Evolutionary conservation across 164 flowering plant genomes (phyloP).

Genomic region (Platanus orientalis): DNA sequence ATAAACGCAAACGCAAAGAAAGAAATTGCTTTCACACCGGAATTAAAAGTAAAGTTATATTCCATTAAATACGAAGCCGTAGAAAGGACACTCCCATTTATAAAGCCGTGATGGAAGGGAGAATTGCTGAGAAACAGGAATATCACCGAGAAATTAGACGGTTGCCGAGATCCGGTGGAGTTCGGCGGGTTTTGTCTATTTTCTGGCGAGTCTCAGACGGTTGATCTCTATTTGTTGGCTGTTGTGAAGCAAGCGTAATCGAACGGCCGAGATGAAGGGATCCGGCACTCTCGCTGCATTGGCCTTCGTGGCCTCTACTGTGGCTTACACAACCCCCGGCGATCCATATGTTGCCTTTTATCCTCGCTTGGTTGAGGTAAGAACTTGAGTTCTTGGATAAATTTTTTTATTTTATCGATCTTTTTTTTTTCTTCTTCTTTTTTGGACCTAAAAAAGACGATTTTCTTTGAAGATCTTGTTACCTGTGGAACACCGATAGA

Average conservation of each 20-base stretch:
- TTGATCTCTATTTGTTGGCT: neutral
- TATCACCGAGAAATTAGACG: neutral
- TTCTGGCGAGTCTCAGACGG: neutral
- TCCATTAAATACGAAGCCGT: too few species aligned
- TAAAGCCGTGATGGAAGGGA: neutral
- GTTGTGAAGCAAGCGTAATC: neutral
- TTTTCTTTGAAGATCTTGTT: too few species aligned
- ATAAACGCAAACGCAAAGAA: too few species aligned
- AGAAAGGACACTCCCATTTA: neutral
- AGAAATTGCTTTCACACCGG: too few species aligned
- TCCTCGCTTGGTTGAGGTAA: neutral
- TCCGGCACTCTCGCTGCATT: conserved; percentile 4
- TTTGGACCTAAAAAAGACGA: too few species aligned
- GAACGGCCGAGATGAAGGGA: conserved; percentile 7
- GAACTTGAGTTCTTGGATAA: too few species aligned
- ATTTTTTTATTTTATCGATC: too few species aligned
- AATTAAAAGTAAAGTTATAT: too few species aligned
- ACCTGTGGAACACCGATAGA: too few species aligned
- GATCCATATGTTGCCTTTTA: neutral
- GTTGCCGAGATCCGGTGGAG: neutral
- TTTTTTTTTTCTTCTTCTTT: too few species aligned
- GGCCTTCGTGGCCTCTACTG: neutral
- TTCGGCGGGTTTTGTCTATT: conserved; percentile 3
- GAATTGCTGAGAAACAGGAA: neutral
- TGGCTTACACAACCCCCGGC: neutral